A percentile compares a stretch with the other conserved stretches of the same genome.
These are phyloP conservation scores for Verticillium zaregamsianum DNA, from an alignment of 2,329 filamentous ascomycete species.

Conservation along the genomic window DNA sequence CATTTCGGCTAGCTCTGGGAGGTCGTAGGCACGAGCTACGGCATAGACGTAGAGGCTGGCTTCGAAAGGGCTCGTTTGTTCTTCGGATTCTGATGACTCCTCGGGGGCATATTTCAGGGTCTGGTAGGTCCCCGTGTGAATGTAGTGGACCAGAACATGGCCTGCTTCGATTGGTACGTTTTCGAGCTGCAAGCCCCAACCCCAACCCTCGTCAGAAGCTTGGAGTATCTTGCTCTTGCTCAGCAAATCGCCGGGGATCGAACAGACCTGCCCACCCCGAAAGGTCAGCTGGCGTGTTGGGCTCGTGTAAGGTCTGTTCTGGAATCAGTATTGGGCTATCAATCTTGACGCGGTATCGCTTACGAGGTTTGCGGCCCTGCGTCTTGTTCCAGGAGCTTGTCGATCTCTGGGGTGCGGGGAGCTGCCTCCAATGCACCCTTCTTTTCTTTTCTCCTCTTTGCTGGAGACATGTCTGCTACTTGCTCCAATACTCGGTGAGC, in stretches of 20 bases:
- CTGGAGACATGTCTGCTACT: no score
- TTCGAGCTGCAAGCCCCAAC: background rate
- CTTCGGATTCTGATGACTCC: background rate
- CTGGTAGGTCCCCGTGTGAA: slow-evolving; percentile 5
- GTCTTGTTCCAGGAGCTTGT: no score
- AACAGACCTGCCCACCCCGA: background rate
- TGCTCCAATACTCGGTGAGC: no score
- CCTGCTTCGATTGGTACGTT: slow-evolving; percentile 2
- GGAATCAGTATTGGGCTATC: background rate
- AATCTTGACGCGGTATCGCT: background rate
- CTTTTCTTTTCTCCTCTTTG: no score
- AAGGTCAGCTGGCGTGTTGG: background rate
- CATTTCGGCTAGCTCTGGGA: background rate
- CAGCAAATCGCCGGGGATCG: background rate
- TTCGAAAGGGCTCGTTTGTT: background rate
- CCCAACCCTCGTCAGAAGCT: background rate
- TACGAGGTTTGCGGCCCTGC: no score
- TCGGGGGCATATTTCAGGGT: background rate
- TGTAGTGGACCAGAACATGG: slow-evolving; percentile 6
- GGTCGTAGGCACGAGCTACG: background rate
- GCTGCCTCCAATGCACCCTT: no score
- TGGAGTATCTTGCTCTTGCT: background rate
- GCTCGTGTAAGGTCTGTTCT: slow-evolving; percentile 1
- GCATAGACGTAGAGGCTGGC: slow-evolving; percentile 1
- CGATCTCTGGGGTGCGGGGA: no score